These are phyloP conservation scores for Wickerhamiella musiphila DNA, from an alignment of 805 yeast genomes.

Conservation along the genomic window DNA sequence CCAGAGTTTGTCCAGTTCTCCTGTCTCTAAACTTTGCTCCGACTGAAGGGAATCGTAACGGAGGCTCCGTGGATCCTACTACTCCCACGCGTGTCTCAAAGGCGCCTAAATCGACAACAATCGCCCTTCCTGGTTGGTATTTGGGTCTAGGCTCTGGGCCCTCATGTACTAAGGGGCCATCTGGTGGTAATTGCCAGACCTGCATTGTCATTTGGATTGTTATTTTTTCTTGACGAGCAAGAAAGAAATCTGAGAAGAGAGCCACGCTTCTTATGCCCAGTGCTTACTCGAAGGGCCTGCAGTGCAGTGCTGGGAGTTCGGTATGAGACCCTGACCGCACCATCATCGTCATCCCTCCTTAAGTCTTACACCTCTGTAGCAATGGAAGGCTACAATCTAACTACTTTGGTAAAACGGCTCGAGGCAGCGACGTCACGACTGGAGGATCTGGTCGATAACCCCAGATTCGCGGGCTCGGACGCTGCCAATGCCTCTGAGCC, in stretches of 20 bases:
- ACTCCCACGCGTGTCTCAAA: conserved; percentile 27
- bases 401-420: conserved; percentile 58
- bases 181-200: no score
- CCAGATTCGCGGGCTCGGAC: neutral
- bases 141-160: no score
- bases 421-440: conserved; percentile 89
- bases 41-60: conserved; percentile 48
- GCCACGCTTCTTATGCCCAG: no score
- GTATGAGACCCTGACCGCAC: no score
- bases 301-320: no score
- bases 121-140: conserved; percentile 37
- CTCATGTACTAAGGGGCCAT: no score
- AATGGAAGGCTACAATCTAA: conserved; percentile 72
- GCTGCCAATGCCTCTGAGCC: neutral
- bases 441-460: conserved; percentile 69
- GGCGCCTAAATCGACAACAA: conserved; percentile 79
- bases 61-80: conserved; percentile 24
- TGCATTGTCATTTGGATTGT: no score
- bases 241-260: no score
- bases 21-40: conserved; percentile 69
- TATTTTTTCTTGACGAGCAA: no score
- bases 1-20: conserved; percentile 33
- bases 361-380: conserved; percentile 18
- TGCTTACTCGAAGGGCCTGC: no score
- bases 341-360: no score